A percentile compares a stretch with the other conserved stretches of the same genome.
These are phyloP conservation scores for Mucor velutinosus DNA, from an alignment of 371 early-diverging fungal species.

Conservation along the genomic window DNA sequence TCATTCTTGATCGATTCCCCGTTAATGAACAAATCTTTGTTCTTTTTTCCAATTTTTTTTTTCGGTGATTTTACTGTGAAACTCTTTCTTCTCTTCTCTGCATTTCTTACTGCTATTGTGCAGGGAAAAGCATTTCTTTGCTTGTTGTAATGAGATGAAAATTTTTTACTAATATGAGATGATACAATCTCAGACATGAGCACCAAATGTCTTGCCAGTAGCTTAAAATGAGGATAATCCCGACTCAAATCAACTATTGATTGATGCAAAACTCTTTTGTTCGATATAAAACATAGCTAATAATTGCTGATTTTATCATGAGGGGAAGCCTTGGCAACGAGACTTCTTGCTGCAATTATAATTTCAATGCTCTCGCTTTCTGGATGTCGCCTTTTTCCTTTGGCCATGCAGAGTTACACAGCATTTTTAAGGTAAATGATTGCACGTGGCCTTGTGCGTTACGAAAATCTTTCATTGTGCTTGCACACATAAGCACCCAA, in stretches of 20 bases:
- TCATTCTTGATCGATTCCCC: background rate
- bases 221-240: background rate
- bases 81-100: background rate
- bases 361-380: background rate
- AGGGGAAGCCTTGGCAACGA: too few relatives aligned
- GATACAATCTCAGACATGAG: background rate
- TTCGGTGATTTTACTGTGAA: background rate
- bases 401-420: background rate
- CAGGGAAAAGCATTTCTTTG: background rate
- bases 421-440: background rate
- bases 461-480: background rate
- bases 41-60: background rate
- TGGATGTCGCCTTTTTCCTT: background rate
- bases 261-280: background rate
- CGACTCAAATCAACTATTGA: background rate
- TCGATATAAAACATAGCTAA: background rate
- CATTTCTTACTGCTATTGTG: background rate
- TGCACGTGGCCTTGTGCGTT: background rate
- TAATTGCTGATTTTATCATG: background rate
- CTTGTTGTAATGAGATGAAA: background rate
- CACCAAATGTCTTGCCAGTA: background rate
- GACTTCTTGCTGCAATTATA: too few relatives aligned
- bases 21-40: background rate
- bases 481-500: background rate
- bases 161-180: background rate